Percentiles rank a stretch among this genome's conserved stretches.
Evolutionary conservation across 371 early-diverging fungal genomes (phyloP).

Genomic region (Saksenaea vasiformis): DNA sequence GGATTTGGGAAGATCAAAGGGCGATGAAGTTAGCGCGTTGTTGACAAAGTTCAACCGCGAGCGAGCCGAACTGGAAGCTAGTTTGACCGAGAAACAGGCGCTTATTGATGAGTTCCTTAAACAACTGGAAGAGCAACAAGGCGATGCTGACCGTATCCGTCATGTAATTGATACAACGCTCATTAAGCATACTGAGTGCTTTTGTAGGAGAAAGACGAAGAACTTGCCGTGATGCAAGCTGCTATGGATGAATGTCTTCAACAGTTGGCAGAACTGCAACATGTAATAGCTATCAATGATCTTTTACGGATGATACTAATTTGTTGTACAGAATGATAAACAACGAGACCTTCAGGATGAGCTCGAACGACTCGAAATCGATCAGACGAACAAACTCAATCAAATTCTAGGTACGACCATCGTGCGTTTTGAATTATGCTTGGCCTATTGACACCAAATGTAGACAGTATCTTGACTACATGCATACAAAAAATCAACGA

Average conservation of each 20-base stretch:
- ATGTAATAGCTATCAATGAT: conserved; percentile 34
- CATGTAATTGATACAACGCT: conserved; percentile 29
- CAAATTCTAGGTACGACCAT: conserved; percentile 71
- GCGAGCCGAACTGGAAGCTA: conserved; percentile 76
- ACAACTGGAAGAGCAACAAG: conserved; percentile 68
- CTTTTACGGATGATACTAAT: neutral
- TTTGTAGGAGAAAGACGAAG: conserved; percentile 79
- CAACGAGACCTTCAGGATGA: conserved; percentile 68
- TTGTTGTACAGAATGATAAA: conserved; percentile 31
- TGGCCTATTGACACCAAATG: neutral
- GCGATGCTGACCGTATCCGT: conserved; percentile 68
- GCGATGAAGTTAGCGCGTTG: conserved; percentile 82
- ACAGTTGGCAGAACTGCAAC: conserved; percentile 80
- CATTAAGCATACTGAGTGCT: neutral
- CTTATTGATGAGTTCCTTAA: conserved; percentile 64
- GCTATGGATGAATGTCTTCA: conserved; percentile 93
- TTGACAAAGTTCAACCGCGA: conserved; percentile 79
- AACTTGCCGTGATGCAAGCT: conserved; percentile 87
- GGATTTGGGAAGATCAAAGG: conserved; percentile 77
- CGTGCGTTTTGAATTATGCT: neutral
- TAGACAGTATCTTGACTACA: conserved; percentile 85
- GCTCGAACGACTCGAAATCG: conserved; percentile 62
- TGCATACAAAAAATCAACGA: conserved; percentile 89
- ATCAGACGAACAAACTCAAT: conserved; percentile 75
- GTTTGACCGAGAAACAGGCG: conserved; percentile 50